phyloP scores from a whole-genome alignment of 2,329 filamentous ascomycete genomes.

The Trichoderma citrinoviride region DNA sequence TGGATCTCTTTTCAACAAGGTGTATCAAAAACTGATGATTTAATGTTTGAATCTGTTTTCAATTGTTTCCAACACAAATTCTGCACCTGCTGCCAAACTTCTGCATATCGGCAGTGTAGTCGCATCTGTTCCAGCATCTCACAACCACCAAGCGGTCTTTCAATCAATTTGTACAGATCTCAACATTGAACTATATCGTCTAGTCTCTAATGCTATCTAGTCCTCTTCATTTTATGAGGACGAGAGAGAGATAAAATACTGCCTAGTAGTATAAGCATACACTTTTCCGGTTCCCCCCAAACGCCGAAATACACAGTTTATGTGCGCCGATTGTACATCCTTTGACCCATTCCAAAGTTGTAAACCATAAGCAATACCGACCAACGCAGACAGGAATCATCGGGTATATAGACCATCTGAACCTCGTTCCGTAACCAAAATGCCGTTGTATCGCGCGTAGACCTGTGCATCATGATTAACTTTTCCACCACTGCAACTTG shows the following conservation, averaged over 20 bases:
- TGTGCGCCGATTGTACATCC: not conserved
- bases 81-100: no score
- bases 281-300: conserved; percentile 21
- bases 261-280: conserved; percentile 21
- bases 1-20: not conserved
- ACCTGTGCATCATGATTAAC: conserved; percentile 26
- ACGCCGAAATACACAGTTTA: conserved; percentile 16
- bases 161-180: no score
- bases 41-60: no score
- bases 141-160: not conserved
- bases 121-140: no score
- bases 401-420: conserved; percentile 9
- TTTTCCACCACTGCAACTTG: conserved; percentile 22
- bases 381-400: not conserved
- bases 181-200: conserved; percentile 12
- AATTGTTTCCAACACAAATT: no score
- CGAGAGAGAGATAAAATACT: conserved; percentile 20
- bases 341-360: not conserved
- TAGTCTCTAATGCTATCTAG: conserved; percentile 20
- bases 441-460: conserved; percentile 20
- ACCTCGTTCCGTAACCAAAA: not conserved
- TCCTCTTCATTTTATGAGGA: conserved; percentile 25
- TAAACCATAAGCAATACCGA: not conserved
- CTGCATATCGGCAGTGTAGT: no score
- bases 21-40: no score